These are phyloP conservation scores for Globisporangium sylvaticum DNA, from an alignment of 352 stramenopile genomes.

Conservation along the genomic window DNA sequence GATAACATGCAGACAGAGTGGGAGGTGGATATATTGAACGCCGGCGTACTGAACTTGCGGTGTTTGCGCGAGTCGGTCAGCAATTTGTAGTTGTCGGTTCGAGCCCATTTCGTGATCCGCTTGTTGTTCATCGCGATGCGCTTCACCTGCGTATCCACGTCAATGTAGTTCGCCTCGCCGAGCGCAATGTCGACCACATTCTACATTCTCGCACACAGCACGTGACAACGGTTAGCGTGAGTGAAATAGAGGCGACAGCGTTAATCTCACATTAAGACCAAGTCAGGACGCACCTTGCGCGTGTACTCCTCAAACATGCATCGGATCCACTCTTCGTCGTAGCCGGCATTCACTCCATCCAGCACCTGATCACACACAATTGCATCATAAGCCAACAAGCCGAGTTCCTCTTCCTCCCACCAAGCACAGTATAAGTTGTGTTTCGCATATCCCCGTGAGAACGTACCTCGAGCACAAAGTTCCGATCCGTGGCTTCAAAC, in stretches of 20 bases:
- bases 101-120: slow-evolving; percentile 83
- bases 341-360: slow-evolving; percentile 73
- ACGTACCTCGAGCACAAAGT: slow-evolving; percentile 75
- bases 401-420: neutral
- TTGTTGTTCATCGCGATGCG: slow-evolving; percentile 84
- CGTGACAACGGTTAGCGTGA: neutral
- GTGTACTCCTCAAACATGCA: slow-evolving; percentile 89
- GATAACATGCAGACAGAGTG: slow-evolving; percentile 38
- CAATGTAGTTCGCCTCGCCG: slow-evolving; percentile 75
- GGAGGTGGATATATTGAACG: slow-evolving; percentile 84
- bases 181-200: slow-evolving; percentile 80
- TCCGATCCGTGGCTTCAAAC: slow-evolving; percentile 57
- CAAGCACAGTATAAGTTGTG: no score
- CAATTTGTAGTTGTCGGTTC: slow-evolving; percentile 83
- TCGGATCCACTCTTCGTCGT: slow-evolving; percentile 83
- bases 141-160: slow-evolving; percentile 61
- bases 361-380: slow-evolving; percentile 40
- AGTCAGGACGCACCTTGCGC: slow-evolving; percentile 35
- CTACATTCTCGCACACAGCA: slow-evolving; percentile 11
- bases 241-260: neutral
- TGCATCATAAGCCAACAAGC: neutral
- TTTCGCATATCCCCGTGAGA: no score
- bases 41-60: slow-evolving; percentile 43
- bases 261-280: neutral
- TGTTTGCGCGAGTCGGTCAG: slow-evolving; percentile 60